Conservation (phyloP, 2,329 filamentous ascomycete species). For the Coleophoma crateriformis region DNA sequence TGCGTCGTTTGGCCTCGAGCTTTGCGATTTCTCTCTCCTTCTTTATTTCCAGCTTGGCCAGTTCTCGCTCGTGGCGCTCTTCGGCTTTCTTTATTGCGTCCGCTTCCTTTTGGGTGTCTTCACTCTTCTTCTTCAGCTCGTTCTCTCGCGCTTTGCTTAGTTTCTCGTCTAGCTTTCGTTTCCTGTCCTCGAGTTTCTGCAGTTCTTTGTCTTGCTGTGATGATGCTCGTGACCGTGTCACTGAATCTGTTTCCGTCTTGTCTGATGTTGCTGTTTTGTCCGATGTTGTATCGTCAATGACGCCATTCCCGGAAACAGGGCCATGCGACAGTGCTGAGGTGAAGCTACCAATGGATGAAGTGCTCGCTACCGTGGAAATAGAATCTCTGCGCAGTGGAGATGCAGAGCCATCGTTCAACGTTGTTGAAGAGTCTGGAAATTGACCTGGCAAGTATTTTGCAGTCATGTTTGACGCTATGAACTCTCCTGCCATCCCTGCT, state of each 20-base stretch:
- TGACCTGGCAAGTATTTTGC: conserved; percentile 19
- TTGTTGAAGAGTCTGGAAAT: conserved; percentile 23
- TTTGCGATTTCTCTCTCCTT: conserved; percentile 59
- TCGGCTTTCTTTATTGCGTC: conserved; percentile 49
- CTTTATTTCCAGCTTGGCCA: conserved; percentile 62
- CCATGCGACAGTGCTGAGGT: conserved; percentile 34
- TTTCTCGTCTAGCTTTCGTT: conserved; percentile 57
- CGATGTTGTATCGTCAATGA: conserved; percentile 4
- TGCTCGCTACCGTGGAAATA: conserved; percentile 28
- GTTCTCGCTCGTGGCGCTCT: conserved; percentile 57
- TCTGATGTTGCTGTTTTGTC: conserved; percentile 19
- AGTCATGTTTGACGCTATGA: conserved; percentile 30
- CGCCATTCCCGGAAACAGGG: conserved; percentile 11
- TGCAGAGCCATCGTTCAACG: conserved; percentile 9
- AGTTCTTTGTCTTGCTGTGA: conserved; percentile 57
- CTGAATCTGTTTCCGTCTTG: conserved; percentile 34
- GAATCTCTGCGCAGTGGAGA: conserved; percentile 11
- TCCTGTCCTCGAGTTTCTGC: conserved; percentile 54
- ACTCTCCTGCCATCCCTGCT: conserved; percentile 43
- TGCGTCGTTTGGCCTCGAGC: conserved; percentile 56
- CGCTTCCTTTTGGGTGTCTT: conserved; percentile 45
- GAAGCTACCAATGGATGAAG: conserved; percentile 43
- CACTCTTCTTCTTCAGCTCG: conserved; percentile 33
- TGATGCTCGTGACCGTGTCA: conserved; percentile 17
- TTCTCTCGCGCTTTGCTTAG: conserved; percentile 49